phyloP scores from a whole-genome alignment of 805 yeast genomes.

The Ogataea henricii region DNA sequence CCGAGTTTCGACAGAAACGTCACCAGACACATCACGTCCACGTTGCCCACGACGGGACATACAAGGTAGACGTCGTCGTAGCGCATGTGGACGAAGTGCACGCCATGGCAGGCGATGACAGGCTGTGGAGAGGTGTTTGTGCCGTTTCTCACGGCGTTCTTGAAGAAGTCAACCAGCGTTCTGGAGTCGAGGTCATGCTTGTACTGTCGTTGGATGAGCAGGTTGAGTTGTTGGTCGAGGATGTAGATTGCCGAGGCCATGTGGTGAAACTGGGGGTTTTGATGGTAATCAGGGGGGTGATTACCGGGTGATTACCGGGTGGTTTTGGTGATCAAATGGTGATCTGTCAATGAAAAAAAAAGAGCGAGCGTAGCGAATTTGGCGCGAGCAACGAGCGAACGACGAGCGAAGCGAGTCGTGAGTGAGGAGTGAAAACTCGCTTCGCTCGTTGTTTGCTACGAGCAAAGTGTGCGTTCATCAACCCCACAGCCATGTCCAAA shows the following conservation, averaged over 20 bases:
- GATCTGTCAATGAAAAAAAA: background rate
- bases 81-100: conserved; percentile 55
- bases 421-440: background rate
- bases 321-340: background rate
- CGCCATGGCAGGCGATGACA: conserved; percentile 47
- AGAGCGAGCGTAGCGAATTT: background rate
- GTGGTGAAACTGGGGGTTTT: background rate
- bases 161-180: conserved; percentile 34
- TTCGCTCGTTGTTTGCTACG: background rate
- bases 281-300: background rate
- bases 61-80: conserved; percentile 47
- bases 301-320: background rate
- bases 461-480: no score
- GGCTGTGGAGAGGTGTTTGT: conserved; percentile 41
- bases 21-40: conserved; percentile 59
- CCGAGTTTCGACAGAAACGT: conserved; percentile 55
- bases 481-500: conserved; percentile 25
- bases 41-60: conserved; percentile 46
- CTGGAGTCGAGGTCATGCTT: conserved; percentile 32
- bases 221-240: conserved; percentile 32
- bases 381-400: background rate
- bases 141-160: conserved; percentile 18
- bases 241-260: conserved; percentile 41
- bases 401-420: background rate
- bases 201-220: conserved; percentile 38